These are phyloP conservation scores for Fagopyrum tataricum DNA, from an alignment of 148 eudicot genomes.

Conservation along the genomic window DNA sequence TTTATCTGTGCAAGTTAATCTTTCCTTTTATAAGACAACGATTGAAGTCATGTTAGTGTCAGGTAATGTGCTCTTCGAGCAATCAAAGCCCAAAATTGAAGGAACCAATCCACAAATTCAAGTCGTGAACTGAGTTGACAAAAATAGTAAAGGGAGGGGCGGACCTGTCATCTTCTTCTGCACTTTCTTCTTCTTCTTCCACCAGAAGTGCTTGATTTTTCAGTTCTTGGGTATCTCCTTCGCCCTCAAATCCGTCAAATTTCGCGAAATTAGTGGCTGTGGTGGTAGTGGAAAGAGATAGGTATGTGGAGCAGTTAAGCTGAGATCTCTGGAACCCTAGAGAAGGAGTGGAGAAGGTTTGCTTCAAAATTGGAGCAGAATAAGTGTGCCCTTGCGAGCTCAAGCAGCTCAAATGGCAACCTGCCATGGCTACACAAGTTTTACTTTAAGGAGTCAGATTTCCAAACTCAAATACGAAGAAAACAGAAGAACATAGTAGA, in stretches of 20 bases:
- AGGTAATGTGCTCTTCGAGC: not conserved
- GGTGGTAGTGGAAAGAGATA: constrained; percentile 3
- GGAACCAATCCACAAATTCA: not conserved
- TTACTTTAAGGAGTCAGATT: not conserved
- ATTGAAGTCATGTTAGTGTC: not conserved
- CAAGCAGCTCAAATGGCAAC: constrained; percentile 9
- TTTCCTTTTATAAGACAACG: not conserved
- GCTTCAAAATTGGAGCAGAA: not conserved
- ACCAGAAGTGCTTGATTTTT: constrained; percentile 10
- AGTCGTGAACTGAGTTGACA: not conserved
- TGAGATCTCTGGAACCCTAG: constrained; percentile 2
- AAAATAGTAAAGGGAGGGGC: constrained; percentile 8
- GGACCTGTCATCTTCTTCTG: constrained; percentile 76
- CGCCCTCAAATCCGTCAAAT: constrained; percentile 68
- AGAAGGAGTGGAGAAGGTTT: not conserved
- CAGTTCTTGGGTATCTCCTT: constrained; percentile 14
- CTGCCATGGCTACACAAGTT: not conserved
- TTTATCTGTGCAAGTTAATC: not conserved
- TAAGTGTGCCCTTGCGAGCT: constrained; percentile 1
- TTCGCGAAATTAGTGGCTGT: constrained; percentile 48
- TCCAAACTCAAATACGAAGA: too few species aligned
- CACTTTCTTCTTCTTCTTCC: constrained; percentile 21
- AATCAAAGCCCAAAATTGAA: not conserved
- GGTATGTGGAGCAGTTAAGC: not conserved
- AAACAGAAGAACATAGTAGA: too few species aligned